A percentile compares a stretch with the other conserved stretches of the same genome.
Conservation (phyloP, 106 monocot genomes). For the Triglochin maritima region DNA sequence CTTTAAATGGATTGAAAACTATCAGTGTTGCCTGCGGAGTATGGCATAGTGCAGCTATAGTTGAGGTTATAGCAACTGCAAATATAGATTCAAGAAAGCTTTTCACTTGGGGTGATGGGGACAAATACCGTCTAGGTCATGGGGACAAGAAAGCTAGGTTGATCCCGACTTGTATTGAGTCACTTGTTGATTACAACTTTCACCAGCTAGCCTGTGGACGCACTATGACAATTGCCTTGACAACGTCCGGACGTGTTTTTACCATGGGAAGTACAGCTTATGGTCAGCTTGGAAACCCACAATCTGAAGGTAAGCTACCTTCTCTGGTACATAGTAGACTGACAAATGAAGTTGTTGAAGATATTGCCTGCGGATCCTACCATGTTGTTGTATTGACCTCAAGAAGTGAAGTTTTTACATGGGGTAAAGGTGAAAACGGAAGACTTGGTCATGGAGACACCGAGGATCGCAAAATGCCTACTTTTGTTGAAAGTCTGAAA, state of each 20-base stretch:
- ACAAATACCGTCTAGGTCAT: slow-evolving; percentile 31
- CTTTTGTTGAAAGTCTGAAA: slow-evolving; percentile 46
- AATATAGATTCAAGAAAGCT: slow-evolving; percentile 7
- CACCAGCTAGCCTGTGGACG: slow-evolving; percentile 41
- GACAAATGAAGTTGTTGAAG: slow-evolving; percentile 38
- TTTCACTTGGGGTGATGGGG: slow-evolving; percentile 53
- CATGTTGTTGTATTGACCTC: slow-evolving; percentile 54
- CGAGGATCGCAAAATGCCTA: slow-evolving; percentile 41
- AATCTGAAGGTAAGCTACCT: slow-evolving; percentile 30
- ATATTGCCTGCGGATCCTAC: slow-evolving; percentile 44
- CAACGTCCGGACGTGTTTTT: slow-evolving; percentile 30
- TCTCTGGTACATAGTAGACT: slow-evolving; percentile 38
- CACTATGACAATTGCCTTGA: slow-evolving; percentile 32
- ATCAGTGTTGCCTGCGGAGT: slow-evolving; percentile 35
- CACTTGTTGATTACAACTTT: slow-evolving; percentile 29
- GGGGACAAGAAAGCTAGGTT: slow-evolving; percentile 25
- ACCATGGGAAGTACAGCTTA: slow-evolving; percentile 35
- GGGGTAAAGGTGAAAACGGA: slow-evolving; percentile 64
- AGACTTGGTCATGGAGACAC: slow-evolving; percentile 54
- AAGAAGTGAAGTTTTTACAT: slow-evolving; percentile 55
- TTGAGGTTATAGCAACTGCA: slow-evolving; percentile 12
- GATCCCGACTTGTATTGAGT: slow-evolving; percentile 25
- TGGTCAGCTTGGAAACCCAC: slow-evolving; percentile 47
- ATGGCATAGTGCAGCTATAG: slow-evolving; percentile 47
- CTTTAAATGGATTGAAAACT: slow-evolving; percentile 34